phyloP scores from a whole-genome alignment of 1,139 yeast species.

The Kodamaea ohmeri region DNA sequence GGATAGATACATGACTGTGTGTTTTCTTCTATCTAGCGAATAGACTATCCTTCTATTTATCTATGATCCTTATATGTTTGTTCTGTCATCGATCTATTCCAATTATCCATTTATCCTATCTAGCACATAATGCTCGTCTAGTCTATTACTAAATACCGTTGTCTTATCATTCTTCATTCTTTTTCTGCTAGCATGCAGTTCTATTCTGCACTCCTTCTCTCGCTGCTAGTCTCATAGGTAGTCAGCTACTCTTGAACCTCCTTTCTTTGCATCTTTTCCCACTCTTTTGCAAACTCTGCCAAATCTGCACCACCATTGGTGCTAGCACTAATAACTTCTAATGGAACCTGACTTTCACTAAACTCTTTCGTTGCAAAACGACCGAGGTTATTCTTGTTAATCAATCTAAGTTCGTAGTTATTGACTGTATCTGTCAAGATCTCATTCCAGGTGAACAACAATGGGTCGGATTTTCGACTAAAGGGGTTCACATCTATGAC shows the following conservation, averaged over 20 bases:
- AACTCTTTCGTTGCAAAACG: slow-evolving; percentile 79
- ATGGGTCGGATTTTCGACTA: slow-evolving; percentile 69
- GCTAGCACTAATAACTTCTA: slow-evolving; percentile 84
- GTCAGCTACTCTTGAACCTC: neutral
- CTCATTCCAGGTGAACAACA: slow-evolving; percentile 84
- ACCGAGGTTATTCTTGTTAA: slow-evolving; percentile 64
- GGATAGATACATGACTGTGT: neutral
- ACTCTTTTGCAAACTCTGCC: slow-evolving; percentile 62
- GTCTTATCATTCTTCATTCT: too few species aligned
- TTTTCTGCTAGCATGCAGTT: neutral
- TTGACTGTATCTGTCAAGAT: slow-evolving; percentile 33
- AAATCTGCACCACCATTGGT: slow-evolving; percentile 56
- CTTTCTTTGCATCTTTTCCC: slow-evolving; percentile 28
- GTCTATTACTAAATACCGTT: too few species aligned
- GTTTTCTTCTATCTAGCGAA: too few species aligned
- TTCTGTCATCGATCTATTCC: too few species aligned
- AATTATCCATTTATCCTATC: too few species aligned
- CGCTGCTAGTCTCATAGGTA: too few species aligned
- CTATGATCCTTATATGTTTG: too few species aligned
- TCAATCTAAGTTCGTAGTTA: slow-evolving; percentile 58
- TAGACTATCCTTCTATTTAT: too few species aligned
- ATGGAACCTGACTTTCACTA: slow-evolving; percentile 87
- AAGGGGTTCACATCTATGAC: slow-evolving; percentile 87
- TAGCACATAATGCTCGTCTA: too few species aligned
- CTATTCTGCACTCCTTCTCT: neutral